These are phyloP conservation scores for Cymbidium sinense DNA, from an alignment of 106 monocot genomes.

Conservation along the genomic window DNA sequence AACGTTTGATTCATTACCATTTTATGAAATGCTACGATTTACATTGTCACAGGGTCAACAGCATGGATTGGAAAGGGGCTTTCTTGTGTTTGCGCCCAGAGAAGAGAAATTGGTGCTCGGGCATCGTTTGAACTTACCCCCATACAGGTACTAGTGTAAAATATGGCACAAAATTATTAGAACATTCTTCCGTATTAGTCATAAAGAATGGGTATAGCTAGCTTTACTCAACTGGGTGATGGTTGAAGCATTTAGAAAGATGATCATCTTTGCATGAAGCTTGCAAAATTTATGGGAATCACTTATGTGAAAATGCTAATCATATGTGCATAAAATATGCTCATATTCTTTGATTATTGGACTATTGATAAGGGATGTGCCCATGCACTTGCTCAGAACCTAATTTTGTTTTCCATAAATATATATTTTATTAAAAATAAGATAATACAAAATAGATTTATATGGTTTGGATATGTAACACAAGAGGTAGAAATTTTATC, in stretches of 20 bases:
- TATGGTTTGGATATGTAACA: not conserved
- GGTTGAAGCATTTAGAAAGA: not conserved
- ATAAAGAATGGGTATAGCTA: not conserved
- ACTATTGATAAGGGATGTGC: not conserved
- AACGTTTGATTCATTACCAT: slow-evolving; percentile 3
- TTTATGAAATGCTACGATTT: not conserved
- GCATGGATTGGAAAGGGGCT: slow-evolving; percentile 92
- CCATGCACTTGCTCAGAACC: not conserved
- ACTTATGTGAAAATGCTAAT: not conserved
- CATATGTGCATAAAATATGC: not conserved
- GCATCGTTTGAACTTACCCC: slow-evolving; percentile 75
- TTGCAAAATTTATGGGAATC: not conserved
- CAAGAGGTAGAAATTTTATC: not conserved
- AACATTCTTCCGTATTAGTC: not conserved
- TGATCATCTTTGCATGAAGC: not conserved
- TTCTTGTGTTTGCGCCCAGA: slow-evolving; percentile 88
- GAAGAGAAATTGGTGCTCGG: slow-evolving; percentile 61
- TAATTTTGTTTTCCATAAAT: not conserved
- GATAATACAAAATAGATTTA: not conserved
- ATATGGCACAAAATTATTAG: not conserved
- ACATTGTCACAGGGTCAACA: slow-evolving; percentile 51
- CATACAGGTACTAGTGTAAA: slow-evolving; percentile 37
- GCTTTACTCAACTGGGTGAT: not conserved
- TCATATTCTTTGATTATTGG: not conserved
- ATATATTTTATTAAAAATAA: not conserved